Percentiles rank a stretch among this genome's conserved stretches.
Evolutionary conservation across 2,329 filamentous ascomycete genomes (phyloP).

Genomic region (Thelonectria blattea): DNA sequence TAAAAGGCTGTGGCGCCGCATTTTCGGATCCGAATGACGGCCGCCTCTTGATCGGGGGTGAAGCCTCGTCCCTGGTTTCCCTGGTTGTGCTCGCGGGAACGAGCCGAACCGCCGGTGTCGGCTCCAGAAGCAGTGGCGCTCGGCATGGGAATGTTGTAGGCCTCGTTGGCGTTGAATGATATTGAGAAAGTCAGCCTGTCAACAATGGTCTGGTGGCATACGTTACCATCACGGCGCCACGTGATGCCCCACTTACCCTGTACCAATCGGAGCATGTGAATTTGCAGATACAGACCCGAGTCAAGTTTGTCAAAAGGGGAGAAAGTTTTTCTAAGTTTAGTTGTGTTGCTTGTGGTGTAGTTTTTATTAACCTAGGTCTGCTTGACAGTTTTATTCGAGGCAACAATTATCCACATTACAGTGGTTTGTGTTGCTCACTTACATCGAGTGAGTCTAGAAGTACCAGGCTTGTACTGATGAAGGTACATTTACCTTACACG

Average conservation of each 20-base stretch:
- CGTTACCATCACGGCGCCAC: conserved; percentile 19
- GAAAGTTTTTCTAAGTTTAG: no score
- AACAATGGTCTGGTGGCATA: conserved; percentile 12
- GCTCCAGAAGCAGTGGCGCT: conserved; percentile 62
- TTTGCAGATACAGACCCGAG: no score
- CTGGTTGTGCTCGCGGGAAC: conserved; percentile 72
- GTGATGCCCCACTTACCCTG: conserved; percentile 21
- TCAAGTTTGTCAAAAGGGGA: no score
- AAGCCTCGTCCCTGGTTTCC: conserved; percentile 78
- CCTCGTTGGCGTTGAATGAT: neutral
- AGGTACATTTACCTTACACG: no score
- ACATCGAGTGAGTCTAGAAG: no score
- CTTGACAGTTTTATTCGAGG: no score
- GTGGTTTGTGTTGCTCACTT: no score
- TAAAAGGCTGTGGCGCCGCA: conserved; percentile 91
- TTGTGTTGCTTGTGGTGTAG: no score
- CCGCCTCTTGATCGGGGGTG: conserved; percentile 89
- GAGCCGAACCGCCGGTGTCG: conserved; percentile 53
- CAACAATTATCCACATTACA: no score
- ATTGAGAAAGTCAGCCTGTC: conserved; percentile 13
- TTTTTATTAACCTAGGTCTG: no score
- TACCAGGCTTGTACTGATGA: no score
- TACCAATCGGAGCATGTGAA: neutral
- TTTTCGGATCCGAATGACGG: conserved; percentile 85
- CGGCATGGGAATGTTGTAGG: conserved; percentile 39